A percentile compares a stretch with the other conserved stretches of the same genome.
phyloP scores from a whole-genome alignment of 257 asterid genomes.

The Nicotiana knightiana region DNA sequence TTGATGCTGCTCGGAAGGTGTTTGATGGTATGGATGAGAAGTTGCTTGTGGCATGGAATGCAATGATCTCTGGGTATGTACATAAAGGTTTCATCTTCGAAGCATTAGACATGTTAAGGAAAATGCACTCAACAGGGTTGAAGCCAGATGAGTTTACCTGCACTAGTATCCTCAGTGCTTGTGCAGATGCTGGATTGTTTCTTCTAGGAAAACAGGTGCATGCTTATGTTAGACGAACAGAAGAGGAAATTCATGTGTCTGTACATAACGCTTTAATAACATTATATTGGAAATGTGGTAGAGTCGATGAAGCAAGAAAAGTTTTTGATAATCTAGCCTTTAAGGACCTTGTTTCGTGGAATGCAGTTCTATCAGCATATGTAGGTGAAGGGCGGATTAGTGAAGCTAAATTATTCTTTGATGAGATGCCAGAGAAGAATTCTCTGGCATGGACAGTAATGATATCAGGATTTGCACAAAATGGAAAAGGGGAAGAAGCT shows the following conservation, averaged over 20 bases:
- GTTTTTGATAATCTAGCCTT: conserved; percentile 34
- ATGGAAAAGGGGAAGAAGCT: conserved; percentile 63
- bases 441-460: conserved; percentile 55
- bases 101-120: conserved; percentile 49
- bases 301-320: conserved; percentile 40
- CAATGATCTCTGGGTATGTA: conserved; percentile 71
- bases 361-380: conserved; percentile 54
- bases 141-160: conserved; percentile 54
- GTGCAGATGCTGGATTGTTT: conserved; percentile 51
- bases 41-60: conserved; percentile 66
- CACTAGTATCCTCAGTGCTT: conserved; percentile 51
- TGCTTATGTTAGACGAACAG: conserved; percentile 48
- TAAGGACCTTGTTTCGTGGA: conserved; percentile 71
- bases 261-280: conserved; percentile 57
- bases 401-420: conserved; percentile 48
- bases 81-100: conserved; percentile 46
- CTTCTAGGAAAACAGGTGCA: conserved; percentile 64
- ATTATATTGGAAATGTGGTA: conserved; percentile 57
- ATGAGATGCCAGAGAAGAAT: conserved; percentile 41
- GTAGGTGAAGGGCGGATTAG: conserved; percentile 36
- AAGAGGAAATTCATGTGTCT: conserved; percentile 38
- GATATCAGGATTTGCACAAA: conserved; percentile 62
- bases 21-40: conserved; percentile 59
- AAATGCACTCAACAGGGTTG: conserved; percentile 46
- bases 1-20: conserved; percentile 51